Percentiles rank a stretch among this genome's conserved stretches.
phyloP scores from a whole-genome alignment of 108 stramenopile genomes.

The Skeletonema menzelii region DNA sequence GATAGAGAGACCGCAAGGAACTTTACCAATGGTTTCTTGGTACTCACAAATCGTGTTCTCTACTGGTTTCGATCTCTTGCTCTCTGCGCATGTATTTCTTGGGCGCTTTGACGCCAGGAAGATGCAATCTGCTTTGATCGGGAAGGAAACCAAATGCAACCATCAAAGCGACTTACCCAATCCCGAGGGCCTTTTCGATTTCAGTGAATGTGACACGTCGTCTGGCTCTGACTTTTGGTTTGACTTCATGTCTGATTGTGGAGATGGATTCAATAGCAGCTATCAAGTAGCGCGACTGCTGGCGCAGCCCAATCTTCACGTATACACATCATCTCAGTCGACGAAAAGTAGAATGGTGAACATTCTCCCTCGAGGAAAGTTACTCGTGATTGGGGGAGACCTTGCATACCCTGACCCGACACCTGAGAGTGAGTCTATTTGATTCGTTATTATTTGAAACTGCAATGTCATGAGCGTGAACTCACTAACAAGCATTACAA shows the following conservation, averaged over 20 bases:
- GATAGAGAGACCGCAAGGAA: conserved; percentile 44
- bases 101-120: conserved; percentile 63
- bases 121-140: conserved; percentile 53
- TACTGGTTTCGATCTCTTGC: conserved; percentile 40
- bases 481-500: not conserved
- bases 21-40: conserved; percentile 64
- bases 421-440: conserved; percentile 7
- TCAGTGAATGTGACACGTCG: conserved; percentile 9
- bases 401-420: conserved; percentile 65
- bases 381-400: conserved; percentile 69
- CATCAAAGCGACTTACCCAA: not conserved
- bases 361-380: conserved; percentile 51
- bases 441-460: not conserved
- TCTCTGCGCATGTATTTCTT: conserved; percentile 58
- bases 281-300: conserved; percentile 60
- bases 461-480: not conserved
- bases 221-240: conserved; percentile 48
- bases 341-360: conserved; percentile 7
- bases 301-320: conserved; percentile 56
- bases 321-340: conserved; percentile 15
- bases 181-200: conserved; percentile 47
- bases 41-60: conserved; percentile 48
- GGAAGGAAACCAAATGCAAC: conserved; percentile 2
- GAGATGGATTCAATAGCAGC: conserved; percentile 66
- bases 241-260: conserved; percentile 65